Conservation (phyloP, 2,329 filamentous ascomycete species). For the Neonectria magnoliae region DNA sequence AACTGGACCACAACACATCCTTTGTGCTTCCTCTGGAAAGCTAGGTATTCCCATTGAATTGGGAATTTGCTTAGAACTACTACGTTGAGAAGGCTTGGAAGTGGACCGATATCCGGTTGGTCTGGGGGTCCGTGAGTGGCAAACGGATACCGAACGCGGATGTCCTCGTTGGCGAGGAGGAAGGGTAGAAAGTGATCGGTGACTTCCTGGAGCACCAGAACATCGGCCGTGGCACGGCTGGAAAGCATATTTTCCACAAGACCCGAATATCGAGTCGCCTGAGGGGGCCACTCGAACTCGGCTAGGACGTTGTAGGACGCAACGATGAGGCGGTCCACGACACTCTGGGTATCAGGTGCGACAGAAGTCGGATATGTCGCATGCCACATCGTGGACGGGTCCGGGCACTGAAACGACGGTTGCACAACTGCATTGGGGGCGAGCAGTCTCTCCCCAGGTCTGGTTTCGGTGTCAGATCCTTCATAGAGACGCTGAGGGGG, state of each 20-base stretch:
- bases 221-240: conserved; percentile 54
- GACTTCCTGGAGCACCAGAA: conserved; percentile 69
- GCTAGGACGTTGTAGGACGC: conserved; percentile 65
- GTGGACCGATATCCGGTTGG: conserved; percentile 61
- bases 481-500: conserved; percentile 19
- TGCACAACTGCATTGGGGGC: conserved; percentile 6
- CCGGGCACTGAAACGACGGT: conserved; percentile 24
- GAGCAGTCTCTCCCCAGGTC: not conserved
- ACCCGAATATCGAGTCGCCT: conserved; percentile 52
- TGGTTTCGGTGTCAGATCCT: not conserved
- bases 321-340: conserved; percentile 47
- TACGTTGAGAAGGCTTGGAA: conserved; percentile 69
- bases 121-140: conserved; percentile 66
- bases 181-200: conserved; percentile 70
- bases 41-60: conserved; percentile 66
- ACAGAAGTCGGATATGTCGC: not conserved
- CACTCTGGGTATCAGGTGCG: not conserved
- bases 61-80: conserved; percentile 66
- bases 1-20: conserved; percentile 62
- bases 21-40: conserved; percentile 66
- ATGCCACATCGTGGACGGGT: conserved; percentile 14
- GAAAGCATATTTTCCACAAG: conserved; percentile 58
- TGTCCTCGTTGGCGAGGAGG: conserved; percentile 57
- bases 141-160: conserved; percentile 63
- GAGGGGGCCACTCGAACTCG: conserved; percentile 60